Base-by-base conservation (phyloP, 176 grass and related monocot species). In the Cenchrus fungigraminus region DNA sequence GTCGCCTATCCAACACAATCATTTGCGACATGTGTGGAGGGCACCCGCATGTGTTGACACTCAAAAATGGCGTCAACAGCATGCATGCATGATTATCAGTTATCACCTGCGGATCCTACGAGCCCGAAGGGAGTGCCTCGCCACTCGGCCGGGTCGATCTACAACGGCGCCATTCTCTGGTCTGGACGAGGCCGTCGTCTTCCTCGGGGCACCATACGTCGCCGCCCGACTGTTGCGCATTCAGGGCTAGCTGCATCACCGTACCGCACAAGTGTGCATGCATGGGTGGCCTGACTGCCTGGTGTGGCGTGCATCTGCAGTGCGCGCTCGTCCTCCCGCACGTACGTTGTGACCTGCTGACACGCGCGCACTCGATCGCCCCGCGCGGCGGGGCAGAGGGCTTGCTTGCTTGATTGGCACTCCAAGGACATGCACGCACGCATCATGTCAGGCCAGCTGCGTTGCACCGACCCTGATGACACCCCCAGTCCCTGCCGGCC, bases 1-100 rank as follows among this genome's bases (percentile, higher is more conserved):
- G 88, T 82, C 78, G 32, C 71, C 54, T 86, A 47, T 86, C 81
- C 73, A 54, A 25, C 74, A 42, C 58, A 82, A 90, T 90, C 73
- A 86, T 86, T 64, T n/a, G 44, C 3, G 54, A 45, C 88, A 82
- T 86, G 77, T 82, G 82, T 5, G 70, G 13, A 45, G 76, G 83
- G 68, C 60, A 9, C 44, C 2, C 44, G 44, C 44, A 32, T 32
- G 31, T 32, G 31, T 32, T 32, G 31, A 32, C 31, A 32, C 31
- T 32, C 31, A 32, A 32, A 32, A 32, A 32, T 32, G 31, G 31
- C 31, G 31, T 32, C 31, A 32, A 32, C 31, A 32, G 31, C 31
- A 32, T 32, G 31, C 31, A 32, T 32, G 31, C 31, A 32, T 32
- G 31, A 32, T 32, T 45, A 45, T 4, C 44, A 45, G 4, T 45